Conservation (phyloP, 805 yeast species). For the Wickerhamomyces hampshirensis region DNA sequence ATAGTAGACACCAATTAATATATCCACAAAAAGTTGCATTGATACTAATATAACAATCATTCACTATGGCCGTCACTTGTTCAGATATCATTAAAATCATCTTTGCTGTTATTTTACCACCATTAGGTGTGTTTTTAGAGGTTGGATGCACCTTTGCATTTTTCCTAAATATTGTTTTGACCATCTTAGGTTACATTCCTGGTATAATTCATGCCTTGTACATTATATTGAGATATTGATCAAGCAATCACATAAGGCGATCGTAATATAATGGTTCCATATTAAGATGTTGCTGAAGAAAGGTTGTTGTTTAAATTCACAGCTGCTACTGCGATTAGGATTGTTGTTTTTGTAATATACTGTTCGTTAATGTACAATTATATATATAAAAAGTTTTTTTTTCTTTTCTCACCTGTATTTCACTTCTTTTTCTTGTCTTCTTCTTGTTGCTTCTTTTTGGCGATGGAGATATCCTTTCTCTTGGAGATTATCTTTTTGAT, state of each 20-base stretch:
- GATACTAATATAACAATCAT: neutral
- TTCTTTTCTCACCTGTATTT: too few relatives aligned
- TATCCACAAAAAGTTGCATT: neutral
- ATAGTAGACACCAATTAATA: neutral
- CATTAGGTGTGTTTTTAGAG: slow-evolving; percentile 53
- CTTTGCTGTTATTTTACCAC: slow-evolving; percentile 48
- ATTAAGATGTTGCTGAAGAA: neutral
- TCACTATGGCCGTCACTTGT: slow-evolving; percentile 43
- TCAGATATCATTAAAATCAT: slow-evolving; percentile 44
- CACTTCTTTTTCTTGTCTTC: too few relatives aligned
- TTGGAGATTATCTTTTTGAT: slow-evolving; percentile 28
- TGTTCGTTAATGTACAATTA: too few relatives aligned
- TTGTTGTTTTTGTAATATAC: too few relatives aligned
- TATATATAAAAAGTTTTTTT: too few relatives aligned
- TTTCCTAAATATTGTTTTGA: slow-evolving; percentile 49
- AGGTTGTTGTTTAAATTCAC: too few relatives aligned
- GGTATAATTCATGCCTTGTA: slow-evolving; percentile 61
- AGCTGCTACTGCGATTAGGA: too few relatives aligned
- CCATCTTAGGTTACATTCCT: slow-evolving; percentile 68
- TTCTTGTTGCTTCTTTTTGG: too few relatives aligned
- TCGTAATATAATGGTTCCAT: neutral
- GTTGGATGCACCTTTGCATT: slow-evolving; percentile 37
- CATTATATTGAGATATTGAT: slow-evolving; percentile 33
- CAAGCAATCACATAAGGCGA: neutral
- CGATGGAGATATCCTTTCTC: slow-evolving; percentile 14